phyloP scores from a whole-genome alignment of 768 basidiomycete genomes.

The Termitomyces sp. region DNA sequence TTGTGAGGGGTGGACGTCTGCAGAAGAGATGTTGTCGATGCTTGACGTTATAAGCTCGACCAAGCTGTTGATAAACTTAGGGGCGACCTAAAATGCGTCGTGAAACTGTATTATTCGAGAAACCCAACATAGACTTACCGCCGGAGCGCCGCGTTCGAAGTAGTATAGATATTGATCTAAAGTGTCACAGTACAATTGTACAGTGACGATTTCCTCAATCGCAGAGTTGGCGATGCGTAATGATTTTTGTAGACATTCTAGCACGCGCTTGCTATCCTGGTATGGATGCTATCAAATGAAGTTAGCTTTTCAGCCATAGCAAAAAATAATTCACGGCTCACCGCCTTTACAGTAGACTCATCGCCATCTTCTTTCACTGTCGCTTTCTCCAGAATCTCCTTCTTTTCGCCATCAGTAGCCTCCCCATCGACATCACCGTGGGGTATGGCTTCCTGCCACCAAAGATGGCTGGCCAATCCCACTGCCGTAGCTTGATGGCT shows the following conservation, averaged over 20 bases:
- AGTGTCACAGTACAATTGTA: constrained; percentile 94
- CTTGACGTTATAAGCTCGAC: constrained; percentile 93
- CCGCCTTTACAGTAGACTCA: constrained; percentile 43
- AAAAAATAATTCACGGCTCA: constrained; percentile 26
- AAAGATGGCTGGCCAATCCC: constrained; percentile 90
- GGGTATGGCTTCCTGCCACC: constrained; percentile 84
- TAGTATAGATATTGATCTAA: constrained; percentile 96
- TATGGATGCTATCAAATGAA: constrained; percentile 56
- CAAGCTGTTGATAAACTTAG: constrained; percentile 94
- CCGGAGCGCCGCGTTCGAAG: constrained; percentile 88
- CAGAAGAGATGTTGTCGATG: constrained; percentile 85
- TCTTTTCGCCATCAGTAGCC: constrained; percentile 22
- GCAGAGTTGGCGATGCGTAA: constrained; percentile 94
- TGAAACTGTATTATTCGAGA: not conserved
- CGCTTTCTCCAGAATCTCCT: constrained; percentile 32
- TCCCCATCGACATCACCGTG: constrained; percentile 32
- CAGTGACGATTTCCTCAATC: constrained; percentile 94
- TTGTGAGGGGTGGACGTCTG: constrained; percentile 84
- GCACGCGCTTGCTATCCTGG: constrained; percentile 93
- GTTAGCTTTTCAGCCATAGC: not conserved
- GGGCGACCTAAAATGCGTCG: constrained; percentile 56
- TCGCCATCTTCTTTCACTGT: constrained; percentile 32
- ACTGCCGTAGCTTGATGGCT: constrained; percentile 96
- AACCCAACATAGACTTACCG: constrained; percentile 47
- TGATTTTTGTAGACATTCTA: constrained; percentile 97